These are phyloP conservation scores for Calycina herbarum DNA, from an alignment of 2,329 filamentous ascomycete species.

Conservation along the genomic window DNA sequence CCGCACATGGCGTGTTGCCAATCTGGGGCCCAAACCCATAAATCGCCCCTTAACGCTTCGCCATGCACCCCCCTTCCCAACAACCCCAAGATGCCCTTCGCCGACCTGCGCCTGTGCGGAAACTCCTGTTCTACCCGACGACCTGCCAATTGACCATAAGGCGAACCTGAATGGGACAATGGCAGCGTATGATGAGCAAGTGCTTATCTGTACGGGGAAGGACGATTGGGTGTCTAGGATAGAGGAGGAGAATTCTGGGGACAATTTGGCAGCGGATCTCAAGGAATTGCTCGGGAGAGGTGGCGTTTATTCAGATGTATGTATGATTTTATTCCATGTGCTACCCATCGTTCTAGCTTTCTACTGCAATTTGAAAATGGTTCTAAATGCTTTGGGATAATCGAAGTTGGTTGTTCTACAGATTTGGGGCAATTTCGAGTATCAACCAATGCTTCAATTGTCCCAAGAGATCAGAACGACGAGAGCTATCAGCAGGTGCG, in stretches of 20 bases:
- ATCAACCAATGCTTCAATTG: too few relatives aligned
- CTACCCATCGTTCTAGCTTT: background rate
- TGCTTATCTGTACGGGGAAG: conserved; percentile 79
- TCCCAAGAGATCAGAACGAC: too few relatives aligned
- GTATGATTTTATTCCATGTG: conserved; percentile 30
- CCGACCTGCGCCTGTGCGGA: conserved; percentile 75
- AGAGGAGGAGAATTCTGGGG: conserved; percentile 71
- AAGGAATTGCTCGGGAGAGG: conserved; percentile 68
- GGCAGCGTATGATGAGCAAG: conserved; percentile 75
- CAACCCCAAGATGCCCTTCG: conserved; percentile 59
- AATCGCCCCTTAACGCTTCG: conserved; percentile 5
- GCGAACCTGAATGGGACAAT: conserved; percentile 74
- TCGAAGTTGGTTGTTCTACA: background rate
- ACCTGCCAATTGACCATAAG: conserved; percentile 72
- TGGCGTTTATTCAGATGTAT: conserved; percentile 66
- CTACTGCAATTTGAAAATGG: too few relatives aligned
- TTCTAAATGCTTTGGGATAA: too few relatives aligned
- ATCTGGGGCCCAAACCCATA: background rate
- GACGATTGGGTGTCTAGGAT: conserved; percentile 81
- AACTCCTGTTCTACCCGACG: conserved; percentile 61
- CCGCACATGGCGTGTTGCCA: conserved; percentile 21
- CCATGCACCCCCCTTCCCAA: conserved; percentile 29
- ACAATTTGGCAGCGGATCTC: conserved; percentile 69
- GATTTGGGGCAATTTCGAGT: background rate
- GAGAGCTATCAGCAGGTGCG: too few relatives aligned